Evolutionary conservation across 2,329 filamentous ascomycete species (phyloP).

Genomic region (Bipolaris gigantea): DNA sequence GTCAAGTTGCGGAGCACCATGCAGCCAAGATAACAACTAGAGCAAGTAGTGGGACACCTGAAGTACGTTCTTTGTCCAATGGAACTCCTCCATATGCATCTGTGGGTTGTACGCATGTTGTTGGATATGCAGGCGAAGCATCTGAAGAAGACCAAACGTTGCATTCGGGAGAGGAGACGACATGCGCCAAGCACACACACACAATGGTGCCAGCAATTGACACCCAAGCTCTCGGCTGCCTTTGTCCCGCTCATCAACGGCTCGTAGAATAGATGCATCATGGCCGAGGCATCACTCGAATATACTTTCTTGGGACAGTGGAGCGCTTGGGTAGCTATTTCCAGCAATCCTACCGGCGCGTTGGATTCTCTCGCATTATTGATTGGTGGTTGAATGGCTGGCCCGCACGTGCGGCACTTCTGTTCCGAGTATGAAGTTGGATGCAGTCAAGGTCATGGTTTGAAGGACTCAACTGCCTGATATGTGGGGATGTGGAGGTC

Average conservation of each 20-base stretch:
- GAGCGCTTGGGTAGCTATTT: constrained; percentile 18
- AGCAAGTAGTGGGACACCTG: neutral
- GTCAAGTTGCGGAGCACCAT: neutral
- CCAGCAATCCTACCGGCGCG: constrained; percentile 16
- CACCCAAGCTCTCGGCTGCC: constrained; percentile 15
- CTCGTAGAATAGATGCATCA: constrained; percentile 6
- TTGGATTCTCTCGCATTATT: neutral
- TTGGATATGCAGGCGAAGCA: neutral
- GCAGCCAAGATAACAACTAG: neutral
- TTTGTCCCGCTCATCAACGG: constrained; percentile 6
- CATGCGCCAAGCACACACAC: constrained; percentile 15
- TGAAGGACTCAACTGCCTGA: neutral
- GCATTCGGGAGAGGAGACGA: constrained; percentile 20
- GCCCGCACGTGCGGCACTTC: neutral
- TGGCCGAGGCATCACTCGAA: constrained; percentile 5
- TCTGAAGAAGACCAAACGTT: constrained; percentile 10
- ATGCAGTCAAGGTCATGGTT: neutral
- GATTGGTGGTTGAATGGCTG: neutral
- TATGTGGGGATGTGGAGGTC: neutral
- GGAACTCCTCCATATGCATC: neutral
- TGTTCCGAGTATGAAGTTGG: neutral
- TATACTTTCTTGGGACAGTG: neutral
- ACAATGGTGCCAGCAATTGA: constrained; percentile 10
- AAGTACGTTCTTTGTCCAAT: neutral
- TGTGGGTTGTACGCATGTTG: neutral